phyloP scores from a whole-genome alignment of 345 rosid genomes.

The Murraya koenigii region DNA sequence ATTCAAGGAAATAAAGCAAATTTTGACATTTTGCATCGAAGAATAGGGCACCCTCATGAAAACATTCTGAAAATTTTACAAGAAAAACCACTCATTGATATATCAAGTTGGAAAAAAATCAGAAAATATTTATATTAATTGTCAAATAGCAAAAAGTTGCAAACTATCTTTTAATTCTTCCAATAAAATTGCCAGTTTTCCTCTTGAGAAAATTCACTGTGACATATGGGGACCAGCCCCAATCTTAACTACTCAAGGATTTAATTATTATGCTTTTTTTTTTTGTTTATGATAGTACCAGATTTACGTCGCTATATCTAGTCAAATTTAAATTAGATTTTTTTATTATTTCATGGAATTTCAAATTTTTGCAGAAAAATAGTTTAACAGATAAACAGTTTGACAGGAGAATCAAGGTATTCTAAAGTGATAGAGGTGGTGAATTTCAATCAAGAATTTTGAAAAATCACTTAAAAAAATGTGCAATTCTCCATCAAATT shows the following conservation, averaged over 20 bases:
- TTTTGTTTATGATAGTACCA: not conserved
- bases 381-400: not conserved
- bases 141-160: not conserved
- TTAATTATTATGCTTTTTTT: not conserved
- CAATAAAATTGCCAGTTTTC: not conserved
- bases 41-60: not conserved
- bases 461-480: not conserved
- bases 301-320: not conserved
- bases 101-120: not conserved
- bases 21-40: not conserved
- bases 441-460: not conserved
- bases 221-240: not conserved
- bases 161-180: not conserved
- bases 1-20: too few species aligned
- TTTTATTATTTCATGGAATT: not conserved
- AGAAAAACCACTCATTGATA: not conserved
- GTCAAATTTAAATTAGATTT: not conserved
- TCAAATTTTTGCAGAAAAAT: not conserved
- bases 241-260: not conserved
- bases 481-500: not conserved
- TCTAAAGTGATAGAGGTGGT: not conserved
- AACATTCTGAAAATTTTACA: not conserved
- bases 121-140: not conserved
- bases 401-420: not conserved
- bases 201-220: not conserved